These are phyloP conservation scores for Stephanodiscus minutulus DNA, from an alignment of 108 stramenopile genomes.

Conservation along the genomic window DNA sequence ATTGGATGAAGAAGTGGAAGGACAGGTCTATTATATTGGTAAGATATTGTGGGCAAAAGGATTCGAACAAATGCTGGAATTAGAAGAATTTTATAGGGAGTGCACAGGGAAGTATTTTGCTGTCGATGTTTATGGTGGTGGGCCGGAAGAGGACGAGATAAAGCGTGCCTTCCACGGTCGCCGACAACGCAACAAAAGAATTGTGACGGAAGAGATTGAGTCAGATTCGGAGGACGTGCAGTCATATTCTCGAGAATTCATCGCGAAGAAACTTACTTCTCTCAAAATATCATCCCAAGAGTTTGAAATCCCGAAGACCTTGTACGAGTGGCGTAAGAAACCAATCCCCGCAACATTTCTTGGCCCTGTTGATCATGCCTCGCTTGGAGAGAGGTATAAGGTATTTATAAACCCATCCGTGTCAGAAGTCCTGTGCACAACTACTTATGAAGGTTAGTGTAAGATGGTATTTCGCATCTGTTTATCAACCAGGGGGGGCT, in stretches of 20 bases:
- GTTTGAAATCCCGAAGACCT: slow-evolving; percentile 55
- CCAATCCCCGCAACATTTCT: slow-evolving; percentile 76
- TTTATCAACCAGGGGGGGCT: too few species aligned
- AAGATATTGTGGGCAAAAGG: slow-evolving; percentile 90
- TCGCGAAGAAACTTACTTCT: slow-evolving; percentile 32
- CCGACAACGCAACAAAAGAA: slow-evolving; percentile 5
- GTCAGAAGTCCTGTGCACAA: slow-evolving; percentile 85
- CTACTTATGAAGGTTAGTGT: slow-evolving; percentile 53
- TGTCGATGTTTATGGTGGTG: slow-evolving; percentile 82
- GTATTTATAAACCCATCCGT: slow-evolving; percentile 87
- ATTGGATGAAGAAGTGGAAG: slow-evolving; percentile 32
- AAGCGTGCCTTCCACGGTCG: slow-evolving; percentile 70
- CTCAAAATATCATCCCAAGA: slow-evolving; percentile 41
- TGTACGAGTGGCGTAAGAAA: slow-evolving; percentile 61
- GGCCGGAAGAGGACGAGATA: slow-evolving; percentile 79
- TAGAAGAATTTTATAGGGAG: slow-evolving; percentile 72
- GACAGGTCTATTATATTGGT: slow-evolving; percentile 81
- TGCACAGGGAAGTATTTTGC: slow-evolving; percentile 67
- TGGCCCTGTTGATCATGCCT: slow-evolving; percentile 78
- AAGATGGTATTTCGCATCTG: slow-evolving; percentile 29
- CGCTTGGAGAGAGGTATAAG: slow-evolving; percentile 58
- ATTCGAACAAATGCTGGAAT: slow-evolving; percentile 70
- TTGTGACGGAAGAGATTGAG: not conserved
- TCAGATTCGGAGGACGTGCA: slow-evolving; percentile 6
- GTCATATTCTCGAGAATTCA: slow-evolving; percentile 14